These are phyloP conservation scores for Gnaphalium uliginosum DNA, from an alignment of 129 eudicot genomes.

Conservation along the genomic window DNA sequence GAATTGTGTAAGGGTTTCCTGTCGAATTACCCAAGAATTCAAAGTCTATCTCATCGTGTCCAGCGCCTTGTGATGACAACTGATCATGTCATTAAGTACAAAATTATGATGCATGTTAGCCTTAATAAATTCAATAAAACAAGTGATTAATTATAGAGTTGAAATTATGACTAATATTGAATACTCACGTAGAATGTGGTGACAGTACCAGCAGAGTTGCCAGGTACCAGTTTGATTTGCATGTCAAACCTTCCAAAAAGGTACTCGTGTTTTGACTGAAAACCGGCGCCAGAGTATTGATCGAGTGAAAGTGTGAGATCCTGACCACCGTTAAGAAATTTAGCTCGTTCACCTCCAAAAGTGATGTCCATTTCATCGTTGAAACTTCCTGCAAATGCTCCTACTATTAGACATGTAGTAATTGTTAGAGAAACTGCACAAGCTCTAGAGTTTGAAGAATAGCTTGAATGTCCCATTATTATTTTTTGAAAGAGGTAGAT, in stretches of 20 bases:
- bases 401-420: background rate
- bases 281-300: background rate
- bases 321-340: background rate
- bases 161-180: too few relatives aligned
- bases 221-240: background rate
- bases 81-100: background rate
- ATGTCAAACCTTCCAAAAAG: background rate
- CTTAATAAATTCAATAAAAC: background rate
- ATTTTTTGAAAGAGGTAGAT: background rate
- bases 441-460: background rate
- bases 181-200: too few relatives aligned
- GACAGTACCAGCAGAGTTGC: too few relatives aligned
- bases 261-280: background rate
- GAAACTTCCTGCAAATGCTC: background rate
- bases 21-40: background rate
- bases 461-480: background rate
- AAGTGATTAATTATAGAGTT: background rate
- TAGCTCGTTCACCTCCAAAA: background rate
- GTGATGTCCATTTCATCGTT: background rate
- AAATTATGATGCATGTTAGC: too few relatives aligned
- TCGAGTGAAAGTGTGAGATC: background rate
- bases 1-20: background rate
- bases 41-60: background rate
- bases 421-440: background rate
- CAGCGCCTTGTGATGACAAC: background rate